Base-by-base conservation (phyloP, 2,329 filamentous ascomycete species). In the Tolypocladium ophioglossoides region DNA sequence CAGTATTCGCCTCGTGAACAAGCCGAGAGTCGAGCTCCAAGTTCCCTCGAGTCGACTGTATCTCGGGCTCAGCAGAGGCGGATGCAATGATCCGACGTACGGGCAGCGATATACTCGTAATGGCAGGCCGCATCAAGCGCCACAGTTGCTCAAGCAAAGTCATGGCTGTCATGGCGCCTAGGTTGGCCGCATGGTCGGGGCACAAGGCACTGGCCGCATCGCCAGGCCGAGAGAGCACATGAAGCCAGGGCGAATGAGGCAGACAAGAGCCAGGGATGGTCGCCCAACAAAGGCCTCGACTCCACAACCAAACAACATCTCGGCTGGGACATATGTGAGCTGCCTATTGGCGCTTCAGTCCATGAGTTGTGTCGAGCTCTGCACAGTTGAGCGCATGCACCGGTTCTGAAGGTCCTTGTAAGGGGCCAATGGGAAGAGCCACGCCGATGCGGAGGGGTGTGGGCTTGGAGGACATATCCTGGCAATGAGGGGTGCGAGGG, bases 321-420 rank as follows among this genome's bases (percentile, higher is more conserved):
- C 27, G 27, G 44, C 44, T 32, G 12, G 44, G 44, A 32, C 24
- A 32, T 38, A 27, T 47, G 44, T 32, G 44, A 20, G 16, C 24
- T 7, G 44, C 44, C n/a, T 20, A 30, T 32, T 47, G 44, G 27
- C 9, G 27, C n/a, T 32, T 7, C 74, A 72, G 72, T 65, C 67
- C 66, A 71, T 68, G 63, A 68, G 66, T 69, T 66, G 70, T 70
- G 65, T 66, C 71, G 64, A 66, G 72, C n/a, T n/a, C 67, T 70
- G 68, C 66, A 71, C 73, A 74, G 73, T 72, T 72, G 71, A 74
- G 73, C 71, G 74, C 75, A 77, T 78, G 74, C n/a, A 72, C 74
- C 71, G 74, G 75, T 73, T 73, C 72, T 66, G 68, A 72, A 61
- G 61, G 63, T 61, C 64, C 66, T 62, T 54, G 57, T 55, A 57